Conservation (phyloP, 345 rosid species). For the Pistacia atlantica region DNA sequence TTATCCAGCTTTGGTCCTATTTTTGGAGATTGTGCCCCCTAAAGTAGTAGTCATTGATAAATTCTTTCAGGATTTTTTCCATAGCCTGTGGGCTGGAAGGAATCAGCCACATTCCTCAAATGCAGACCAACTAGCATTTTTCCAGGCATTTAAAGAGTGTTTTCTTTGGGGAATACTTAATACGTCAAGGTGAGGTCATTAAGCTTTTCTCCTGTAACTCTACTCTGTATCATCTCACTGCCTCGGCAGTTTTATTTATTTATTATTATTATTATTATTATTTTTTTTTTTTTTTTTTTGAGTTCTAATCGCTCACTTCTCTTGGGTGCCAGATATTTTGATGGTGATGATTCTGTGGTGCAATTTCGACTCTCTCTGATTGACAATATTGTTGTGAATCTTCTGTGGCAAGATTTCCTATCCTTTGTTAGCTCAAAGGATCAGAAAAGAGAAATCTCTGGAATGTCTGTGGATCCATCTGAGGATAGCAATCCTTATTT, state of each 20-base stretch:
- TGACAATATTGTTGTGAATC: constrained; percentile 65
- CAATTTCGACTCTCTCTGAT: constrained; percentile 57
- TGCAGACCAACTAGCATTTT: constrained; percentile 56
- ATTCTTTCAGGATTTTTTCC: constrained; percentile 71
- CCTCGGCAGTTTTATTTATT: not conserved
- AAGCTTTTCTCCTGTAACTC: not conserved
- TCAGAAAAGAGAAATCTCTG: constrained; percentile 31
- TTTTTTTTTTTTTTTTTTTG: constrained; percentile 9
- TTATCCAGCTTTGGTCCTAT: constrained; percentile 83
- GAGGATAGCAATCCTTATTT: constrained; percentile 31
- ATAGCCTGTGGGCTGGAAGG: constrained; percentile 84
- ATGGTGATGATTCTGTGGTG: constrained; percentile 44
- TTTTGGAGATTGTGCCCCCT: constrained; percentile 67
- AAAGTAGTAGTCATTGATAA: constrained; percentile 59
- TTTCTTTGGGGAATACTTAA: constrained; percentile 80
- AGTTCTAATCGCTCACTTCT: constrained; percentile 17
- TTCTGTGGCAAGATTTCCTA: constrained; percentile 75
- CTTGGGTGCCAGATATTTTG: constrained; percentile 50
- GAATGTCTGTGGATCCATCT: constrained; percentile 24
- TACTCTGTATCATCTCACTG: constrained; percentile 16
- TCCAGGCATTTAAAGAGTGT: constrained; percentile 74
- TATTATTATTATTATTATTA: not conserved
- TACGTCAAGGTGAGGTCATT: constrained; percentile 58
- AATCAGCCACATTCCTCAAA: constrained; percentile 50
- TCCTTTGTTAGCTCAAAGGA: constrained; percentile 28